Percentiles rank a stretch among this genome's conserved stretches.
Conservation (phyloP, 2,329 filamentous ascomycete species). For the Metarhizium rileyi region DNA sequence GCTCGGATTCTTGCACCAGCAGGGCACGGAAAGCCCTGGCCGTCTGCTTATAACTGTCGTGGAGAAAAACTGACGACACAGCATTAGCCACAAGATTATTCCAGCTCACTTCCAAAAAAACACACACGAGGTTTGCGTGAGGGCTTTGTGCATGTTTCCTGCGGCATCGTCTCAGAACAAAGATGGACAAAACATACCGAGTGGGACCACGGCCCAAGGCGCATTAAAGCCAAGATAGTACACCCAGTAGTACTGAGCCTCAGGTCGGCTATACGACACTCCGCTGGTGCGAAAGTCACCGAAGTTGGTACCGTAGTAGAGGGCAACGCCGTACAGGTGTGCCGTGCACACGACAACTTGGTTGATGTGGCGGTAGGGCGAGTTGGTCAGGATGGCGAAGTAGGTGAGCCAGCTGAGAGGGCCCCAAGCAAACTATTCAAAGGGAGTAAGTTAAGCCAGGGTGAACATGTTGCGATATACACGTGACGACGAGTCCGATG, state of each 20-base stretch:
- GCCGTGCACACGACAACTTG: slow-evolving; percentile 42
- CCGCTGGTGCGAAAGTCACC: slow-evolving; percentile 36
- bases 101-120: background rate
- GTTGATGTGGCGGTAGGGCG: slow-evolving; percentile 37
- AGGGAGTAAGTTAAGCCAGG: background rate
- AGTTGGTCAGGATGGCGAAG: slow-evolving; percentile 31
- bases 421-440: slow-evolving; percentile 41
- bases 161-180: background rate
- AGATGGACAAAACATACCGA: slow-evolving; percentile 30
- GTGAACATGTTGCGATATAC: too few species aligned
- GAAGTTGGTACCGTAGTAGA: slow-evolving; percentile 52
- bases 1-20: slow-evolving; percentile 10
- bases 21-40: slow-evolving; percentile 17
- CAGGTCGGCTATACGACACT: slow-evolving; percentile 45
- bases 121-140: background rate
- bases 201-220: slow-evolving; percentile 49
- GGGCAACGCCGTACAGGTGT: slow-evolving; percentile 50
- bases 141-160: background rate
- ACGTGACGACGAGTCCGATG: background rate
- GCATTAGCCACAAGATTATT: background rate
- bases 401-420: slow-evolving; percentile 45
- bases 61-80: slow-evolving; percentile 17
- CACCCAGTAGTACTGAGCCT: slow-evolving; percentile 52
- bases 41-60: slow-evolving; percentile 21
- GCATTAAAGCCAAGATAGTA: slow-evolving; percentile 53